Conservation (phyloP, 2,329 filamentous ascomycete genomes). For the Aspergillus thermomutatus region DNA sequence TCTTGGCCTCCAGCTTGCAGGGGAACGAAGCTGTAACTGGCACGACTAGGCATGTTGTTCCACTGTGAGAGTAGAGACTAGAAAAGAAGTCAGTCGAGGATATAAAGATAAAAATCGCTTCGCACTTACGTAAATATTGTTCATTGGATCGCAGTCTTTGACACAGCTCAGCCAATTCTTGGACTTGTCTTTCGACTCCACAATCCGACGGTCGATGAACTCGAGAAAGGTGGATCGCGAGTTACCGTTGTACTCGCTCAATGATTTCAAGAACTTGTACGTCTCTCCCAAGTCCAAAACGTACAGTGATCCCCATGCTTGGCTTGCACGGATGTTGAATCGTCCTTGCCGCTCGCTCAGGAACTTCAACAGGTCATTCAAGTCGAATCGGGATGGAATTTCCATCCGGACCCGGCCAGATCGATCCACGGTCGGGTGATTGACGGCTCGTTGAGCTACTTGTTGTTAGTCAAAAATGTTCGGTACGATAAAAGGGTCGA, state of each 20-base stretch:
- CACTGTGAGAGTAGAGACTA: slow-evolving; percentile 42
- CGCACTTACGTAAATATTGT: slow-evolving; percentile 38
- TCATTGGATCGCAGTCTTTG: slow-evolving; percentile 39
- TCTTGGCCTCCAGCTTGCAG: slow-evolving; percentile 27
- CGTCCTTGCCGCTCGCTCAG: slow-evolving; percentile 37
- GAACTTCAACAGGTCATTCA: slow-evolving; percentile 36
- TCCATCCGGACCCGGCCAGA: slow-evolving; percentile 36
- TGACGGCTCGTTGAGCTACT: slow-evolving; percentile 42
- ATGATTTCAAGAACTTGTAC: slow-evolving; percentile 37
- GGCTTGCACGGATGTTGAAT: slow-evolving; percentile 44
- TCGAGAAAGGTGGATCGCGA: slow-evolving; percentile 39
- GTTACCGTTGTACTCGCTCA: slow-evolving; percentile 38
- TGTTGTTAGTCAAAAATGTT: slow-evolving; percentile 15
- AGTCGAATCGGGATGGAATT: slow-evolving; percentile 39
- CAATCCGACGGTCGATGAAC: slow-evolving; percentile 44
- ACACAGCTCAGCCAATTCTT: slow-evolving; percentile 44
- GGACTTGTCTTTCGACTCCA: slow-evolving; percentile 44
- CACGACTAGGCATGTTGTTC: slow-evolving; percentile 48
- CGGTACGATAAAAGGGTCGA: neutral
- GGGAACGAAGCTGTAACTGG: slow-evolving; percentile 41
- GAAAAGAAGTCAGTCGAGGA: neutral
- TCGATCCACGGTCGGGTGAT: slow-evolving; percentile 38
- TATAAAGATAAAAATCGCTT: neutral
- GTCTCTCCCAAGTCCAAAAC: slow-evolving; percentile 41
- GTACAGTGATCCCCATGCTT: slow-evolving; percentile 42